A percentile compares a stretch with the other conserved stretches of the same genome.
phyloP scores from a whole-genome alignment of 192 early-diverging fungal species.

The Gigaspora rosea region DNA sequence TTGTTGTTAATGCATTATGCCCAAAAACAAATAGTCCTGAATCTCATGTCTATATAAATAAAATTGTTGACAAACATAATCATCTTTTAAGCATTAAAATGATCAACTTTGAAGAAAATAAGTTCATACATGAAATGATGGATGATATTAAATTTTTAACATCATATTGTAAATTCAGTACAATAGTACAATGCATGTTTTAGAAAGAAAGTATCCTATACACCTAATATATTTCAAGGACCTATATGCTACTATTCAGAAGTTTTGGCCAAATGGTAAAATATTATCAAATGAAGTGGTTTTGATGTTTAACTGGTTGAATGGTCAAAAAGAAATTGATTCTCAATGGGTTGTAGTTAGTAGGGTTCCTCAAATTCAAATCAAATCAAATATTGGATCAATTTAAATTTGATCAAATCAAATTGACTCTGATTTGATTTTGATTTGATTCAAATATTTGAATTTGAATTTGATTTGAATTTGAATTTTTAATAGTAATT shows the following conservation, averaged over 20 bases:
- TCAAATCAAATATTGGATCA: too few relatives aligned
- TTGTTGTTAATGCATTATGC: background rate
- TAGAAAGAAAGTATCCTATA: background rate
- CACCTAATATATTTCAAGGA: background rate
- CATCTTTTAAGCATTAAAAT: background rate
- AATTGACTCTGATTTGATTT: too few relatives aligned
- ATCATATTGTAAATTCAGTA: background rate
- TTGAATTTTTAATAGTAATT: too few relatives aligned
- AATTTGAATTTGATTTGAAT: too few relatives aligned
- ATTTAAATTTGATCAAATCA: too few relatives aligned
- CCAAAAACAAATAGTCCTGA: background rate
- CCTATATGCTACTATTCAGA: background rate
- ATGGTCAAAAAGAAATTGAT: background rate
- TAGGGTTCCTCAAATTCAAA: too few relatives aligned
- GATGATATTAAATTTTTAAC: constrained; percentile 8
- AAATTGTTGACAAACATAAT: constrained; percentile 6
- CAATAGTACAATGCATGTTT: background rate
- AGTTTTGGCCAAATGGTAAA: background rate
- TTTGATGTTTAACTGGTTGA: background rate
- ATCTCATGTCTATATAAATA: background rate
- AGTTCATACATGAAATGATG: background rate
- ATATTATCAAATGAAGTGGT: background rate
- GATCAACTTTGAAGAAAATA: background rate
- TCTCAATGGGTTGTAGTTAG: background rate
- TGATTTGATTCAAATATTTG: too few relatives aligned